These are phyloP conservation scores for Colletotrichum sp. DNA, from an alignment of 2,329 filamentous ascomycete species.

Conservation along the genomic window DNA sequence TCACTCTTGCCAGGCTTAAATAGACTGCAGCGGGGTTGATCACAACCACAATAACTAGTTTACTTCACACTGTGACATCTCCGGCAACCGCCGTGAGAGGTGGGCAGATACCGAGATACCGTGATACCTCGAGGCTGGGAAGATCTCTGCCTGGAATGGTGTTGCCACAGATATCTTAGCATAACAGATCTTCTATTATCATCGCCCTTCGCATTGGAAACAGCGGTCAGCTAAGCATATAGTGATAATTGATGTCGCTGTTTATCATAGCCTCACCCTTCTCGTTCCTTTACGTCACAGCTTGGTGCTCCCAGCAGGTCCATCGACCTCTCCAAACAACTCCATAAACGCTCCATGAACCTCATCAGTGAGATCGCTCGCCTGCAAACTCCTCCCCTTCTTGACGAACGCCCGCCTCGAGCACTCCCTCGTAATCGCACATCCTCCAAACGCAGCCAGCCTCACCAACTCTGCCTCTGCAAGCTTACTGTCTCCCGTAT, in stretches of 20 bases:
- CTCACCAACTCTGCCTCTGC: conserved; percentile 70
- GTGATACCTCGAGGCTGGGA: not conserved
- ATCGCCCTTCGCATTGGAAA: not conserved
- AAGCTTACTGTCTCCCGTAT: not conserved
- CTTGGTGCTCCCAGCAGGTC: conserved; percentile 37
- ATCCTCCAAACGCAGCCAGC: conserved; percentile 85
- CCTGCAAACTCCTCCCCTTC: conserved; percentile 87
- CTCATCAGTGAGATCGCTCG: conserved; percentile 90
- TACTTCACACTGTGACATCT: too few species aligned
- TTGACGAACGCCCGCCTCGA: conserved; percentile 86
- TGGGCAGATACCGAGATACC: not conserved
- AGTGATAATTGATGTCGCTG: not conserved
- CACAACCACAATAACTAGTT: too few species aligned
- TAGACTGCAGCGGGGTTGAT: not conserved
- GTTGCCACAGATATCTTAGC: not conserved
- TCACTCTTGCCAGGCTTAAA: not conserved
- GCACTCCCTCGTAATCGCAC: conserved; percentile 87
- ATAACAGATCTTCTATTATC: not conserved
- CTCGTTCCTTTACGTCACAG: conserved; percentile 25
- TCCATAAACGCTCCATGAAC: conserved; percentile 82
- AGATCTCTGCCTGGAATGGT: not conserved
- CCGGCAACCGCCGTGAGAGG: not conserved
- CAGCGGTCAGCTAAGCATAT: not conserved
- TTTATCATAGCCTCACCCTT: not conserved
- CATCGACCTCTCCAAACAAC: conserved; percentile 75